Evolutionary conservation across 352 stramenopile species (phyloP).

Genomic region (Globisporangium ultimum): DNA sequence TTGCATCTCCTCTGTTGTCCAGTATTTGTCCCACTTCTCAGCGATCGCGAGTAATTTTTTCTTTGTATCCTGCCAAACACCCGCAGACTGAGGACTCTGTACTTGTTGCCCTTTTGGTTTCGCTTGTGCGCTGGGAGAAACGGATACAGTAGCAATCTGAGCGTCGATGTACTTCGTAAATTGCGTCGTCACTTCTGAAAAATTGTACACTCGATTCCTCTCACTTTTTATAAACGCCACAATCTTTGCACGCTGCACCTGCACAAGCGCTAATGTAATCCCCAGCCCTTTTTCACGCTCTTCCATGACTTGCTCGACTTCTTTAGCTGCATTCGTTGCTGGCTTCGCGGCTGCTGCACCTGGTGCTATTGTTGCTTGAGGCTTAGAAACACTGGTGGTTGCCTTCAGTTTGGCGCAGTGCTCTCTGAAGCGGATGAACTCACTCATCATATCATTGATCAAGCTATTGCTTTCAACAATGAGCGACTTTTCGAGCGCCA

Average conservation of each 20-base stretch:
- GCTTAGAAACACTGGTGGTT: not conserved
- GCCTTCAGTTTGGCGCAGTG: constrained; percentile 39
- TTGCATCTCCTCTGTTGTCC: constrained; percentile 13
- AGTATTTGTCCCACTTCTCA: constrained; percentile 31
- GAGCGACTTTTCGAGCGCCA: constrained; percentile 59
- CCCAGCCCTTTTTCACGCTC: constrained; percentile 76
- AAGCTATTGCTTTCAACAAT: constrained; percentile 52
- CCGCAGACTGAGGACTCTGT: not conserved
- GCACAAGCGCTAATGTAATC: constrained; percentile 69
- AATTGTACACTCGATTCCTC: constrained; percentile 66
- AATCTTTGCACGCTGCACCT: constrained; percentile 45
- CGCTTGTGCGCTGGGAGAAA: constrained; percentile 1
- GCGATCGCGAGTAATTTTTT: constrained; percentile 23
- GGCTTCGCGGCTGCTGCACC: not conserved
- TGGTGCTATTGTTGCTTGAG: not conserved
- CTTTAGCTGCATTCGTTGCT: constrained; percentile 26
- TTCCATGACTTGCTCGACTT: constrained; percentile 66
- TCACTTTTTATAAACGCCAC: constrained; percentile 58
- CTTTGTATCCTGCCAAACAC: constrained; percentile 33
- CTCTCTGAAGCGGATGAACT: constrained; percentile 58
- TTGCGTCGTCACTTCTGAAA: constrained; percentile 38
- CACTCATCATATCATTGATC: constrained; percentile 71
- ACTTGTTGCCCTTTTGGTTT: not conserved
- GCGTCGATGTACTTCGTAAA: constrained; percentile 54
- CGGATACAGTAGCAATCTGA: constrained; percentile 13